phyloP scores from a whole-genome alignment of 352 stramenopile species.

The Vaucheria bursata region DNA sequence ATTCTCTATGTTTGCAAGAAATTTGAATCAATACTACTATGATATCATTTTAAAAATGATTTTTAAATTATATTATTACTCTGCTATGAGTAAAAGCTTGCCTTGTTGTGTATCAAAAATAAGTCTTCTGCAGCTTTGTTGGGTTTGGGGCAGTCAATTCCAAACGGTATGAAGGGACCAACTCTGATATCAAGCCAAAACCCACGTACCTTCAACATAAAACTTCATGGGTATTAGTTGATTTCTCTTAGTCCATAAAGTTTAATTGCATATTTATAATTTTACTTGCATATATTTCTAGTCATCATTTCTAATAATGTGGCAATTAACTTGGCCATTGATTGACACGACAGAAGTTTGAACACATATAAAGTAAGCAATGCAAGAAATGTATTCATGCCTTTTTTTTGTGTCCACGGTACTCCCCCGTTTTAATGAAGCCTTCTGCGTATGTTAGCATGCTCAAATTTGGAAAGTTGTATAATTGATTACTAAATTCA shows the following conservation, averaged over 20 bases:
- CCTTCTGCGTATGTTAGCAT: conserved; percentile 74
- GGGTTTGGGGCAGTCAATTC: conserved; percentile 64
- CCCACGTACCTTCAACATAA: conserved; percentile 51
- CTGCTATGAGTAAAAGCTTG: conserved; percentile 10
- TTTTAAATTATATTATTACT: no score
- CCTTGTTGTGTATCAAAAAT: conserved; percentile 79
- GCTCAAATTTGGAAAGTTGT: conserved; percentile 74
- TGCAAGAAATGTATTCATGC: no score
- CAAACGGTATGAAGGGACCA: conserved; percentile 76
- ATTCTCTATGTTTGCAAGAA: not conserved
- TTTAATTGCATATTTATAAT: not conserved
- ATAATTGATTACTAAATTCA: conserved; percentile 84
- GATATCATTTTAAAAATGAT: no score
- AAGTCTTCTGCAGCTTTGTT: conserved; percentile 69
- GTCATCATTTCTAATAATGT: not conserved
- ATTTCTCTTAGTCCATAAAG: not conserved
- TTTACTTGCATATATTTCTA: not conserved
- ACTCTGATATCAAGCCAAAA: conserved; percentile 82
- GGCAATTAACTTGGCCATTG: not conserved
- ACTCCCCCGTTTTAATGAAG: conserved; percentile 50
- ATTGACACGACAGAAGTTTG: no score
- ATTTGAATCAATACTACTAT: not conserved
- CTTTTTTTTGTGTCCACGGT: conserved; percentile 53
- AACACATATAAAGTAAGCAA: no score
- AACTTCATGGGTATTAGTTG: no score